Evolutionary conservation across 1,284 basidiomycete genomes (phyloP).

Genomic region (Leccinum pachyderme): DNA sequence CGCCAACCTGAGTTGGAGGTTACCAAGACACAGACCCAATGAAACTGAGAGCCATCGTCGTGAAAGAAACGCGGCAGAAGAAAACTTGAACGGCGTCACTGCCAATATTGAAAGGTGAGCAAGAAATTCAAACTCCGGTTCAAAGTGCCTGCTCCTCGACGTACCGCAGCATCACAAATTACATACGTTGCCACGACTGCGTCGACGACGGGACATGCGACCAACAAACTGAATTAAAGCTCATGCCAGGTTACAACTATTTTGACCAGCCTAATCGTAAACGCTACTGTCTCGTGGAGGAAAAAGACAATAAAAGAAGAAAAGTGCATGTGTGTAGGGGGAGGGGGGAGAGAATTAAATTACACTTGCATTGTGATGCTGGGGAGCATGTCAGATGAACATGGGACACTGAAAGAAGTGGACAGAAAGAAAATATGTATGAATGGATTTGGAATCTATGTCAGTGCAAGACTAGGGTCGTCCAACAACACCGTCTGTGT

Average conservation of each 20-base stretch:
- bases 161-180: background rate
- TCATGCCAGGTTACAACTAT: constrained; percentile 1
- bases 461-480: constrained; percentile 3
- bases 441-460: background rate
- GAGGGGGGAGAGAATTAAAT: constrained; percentile 8
- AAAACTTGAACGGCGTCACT: constrained; percentile 16
- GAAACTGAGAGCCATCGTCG: constrained; percentile 66
- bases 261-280: background rate
- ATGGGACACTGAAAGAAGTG: background rate
- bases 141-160: constrained; percentile 4
- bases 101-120: constrained; percentile 5
- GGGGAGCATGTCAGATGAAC: background rate
- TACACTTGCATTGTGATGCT: constrained; percentile 17
- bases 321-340: background rate
- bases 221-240: constrained; percentile 2
- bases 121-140: constrained; percentile 27
- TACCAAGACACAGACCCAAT: constrained; percentile 49
- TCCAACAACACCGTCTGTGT: constrained; percentile 26
- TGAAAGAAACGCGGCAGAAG: constrained; percentile 10
- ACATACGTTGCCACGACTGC: background rate
- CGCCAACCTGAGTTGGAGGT: background rate
- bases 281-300: background rate
- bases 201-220: constrained; percentile 2
- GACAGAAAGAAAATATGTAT: background rate
- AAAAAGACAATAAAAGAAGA: background rate